Evolutionary conservation across 352 stramenopile species (phyloP).

Genomic region (Blastocystis sp.): DNA sequence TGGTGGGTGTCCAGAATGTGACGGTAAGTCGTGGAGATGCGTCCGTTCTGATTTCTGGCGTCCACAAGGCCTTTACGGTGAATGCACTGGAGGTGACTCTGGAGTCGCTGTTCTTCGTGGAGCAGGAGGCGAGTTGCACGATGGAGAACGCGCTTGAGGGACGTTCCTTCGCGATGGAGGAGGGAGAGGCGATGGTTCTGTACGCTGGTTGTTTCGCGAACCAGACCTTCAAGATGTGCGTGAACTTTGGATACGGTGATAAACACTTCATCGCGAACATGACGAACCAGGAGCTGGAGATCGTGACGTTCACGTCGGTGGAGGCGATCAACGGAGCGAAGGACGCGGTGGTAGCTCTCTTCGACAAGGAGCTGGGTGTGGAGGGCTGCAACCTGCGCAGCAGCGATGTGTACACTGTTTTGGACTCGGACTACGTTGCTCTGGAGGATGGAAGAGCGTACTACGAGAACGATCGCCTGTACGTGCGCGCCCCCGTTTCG

Average conservation of each 20-base stretch:
- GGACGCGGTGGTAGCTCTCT: slow-evolving; percentile 2
- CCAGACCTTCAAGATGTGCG: slow-evolving; percentile 29
- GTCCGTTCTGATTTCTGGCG: slow-evolving; percentile 12
- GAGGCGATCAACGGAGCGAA: background rate
- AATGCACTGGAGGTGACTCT: background rate
- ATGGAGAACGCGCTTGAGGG: background rate
- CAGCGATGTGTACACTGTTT: slow-evolving; percentile 5
- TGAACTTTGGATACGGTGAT: slow-evolving; percentile 16
- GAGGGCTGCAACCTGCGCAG: slow-evolving; percentile 28
- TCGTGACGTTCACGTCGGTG: slow-evolving; percentile 28
- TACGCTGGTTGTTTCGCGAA: slow-evolving; percentile 36
- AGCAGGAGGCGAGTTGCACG: background rate
- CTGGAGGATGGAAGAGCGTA: background rate
- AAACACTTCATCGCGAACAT: background rate
- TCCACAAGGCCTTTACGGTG: slow-evolving; percentile 27
- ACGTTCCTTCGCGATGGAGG: background rate
- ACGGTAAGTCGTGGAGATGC: slow-evolving; percentile 40
- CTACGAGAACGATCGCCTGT: background rate
- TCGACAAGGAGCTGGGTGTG: slow-evolving; percentile 3
- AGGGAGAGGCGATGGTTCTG: background rate
- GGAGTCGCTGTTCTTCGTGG: slow-evolving; percentile 43
- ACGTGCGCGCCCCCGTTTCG: background rate
- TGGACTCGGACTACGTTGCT: slow-evolving; percentile 8
- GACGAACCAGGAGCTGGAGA: slow-evolving; percentile 21
- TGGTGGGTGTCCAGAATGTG: slow-evolving; percentile 4